These are phyloP conservation scores for Paragyromitra xinjiangensis DNA, from an alignment of 495 filamentous ascomycete species.

Conservation along the genomic window DNA sequence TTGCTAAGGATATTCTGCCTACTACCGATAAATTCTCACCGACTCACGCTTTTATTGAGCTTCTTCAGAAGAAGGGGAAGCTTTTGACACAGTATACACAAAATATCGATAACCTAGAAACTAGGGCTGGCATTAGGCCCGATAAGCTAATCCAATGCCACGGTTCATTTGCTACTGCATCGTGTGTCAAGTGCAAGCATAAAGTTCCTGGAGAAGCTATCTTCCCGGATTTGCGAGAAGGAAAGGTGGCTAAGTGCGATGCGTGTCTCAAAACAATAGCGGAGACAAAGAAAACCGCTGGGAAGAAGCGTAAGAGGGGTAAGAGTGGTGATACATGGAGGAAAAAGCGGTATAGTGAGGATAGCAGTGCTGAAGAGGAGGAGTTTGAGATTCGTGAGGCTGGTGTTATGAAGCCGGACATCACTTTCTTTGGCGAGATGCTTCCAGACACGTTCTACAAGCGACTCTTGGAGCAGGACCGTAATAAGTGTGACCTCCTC, in stretches of 20 bases:
- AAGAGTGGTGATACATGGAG: slow-evolving; percentile 60
- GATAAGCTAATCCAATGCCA: slow-evolving; percentile 96
- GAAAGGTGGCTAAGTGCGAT: slow-evolving; percentile 72
- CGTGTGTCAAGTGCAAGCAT: slow-evolving; percentile 82
- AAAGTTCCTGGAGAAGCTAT: slow-evolving; percentile 79
- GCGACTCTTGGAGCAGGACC: slow-evolving; percentile 80
- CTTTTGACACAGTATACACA: slow-evolving; percentile 97
- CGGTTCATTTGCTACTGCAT: slow-evolving; percentile 91
- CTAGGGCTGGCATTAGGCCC: slow-evolving; percentile 78
- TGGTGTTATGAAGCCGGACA: slow-evolving; percentile 98
- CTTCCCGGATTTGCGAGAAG: slow-evolving; percentile 78
- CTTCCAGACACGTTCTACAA: slow-evolving; percentile 85
- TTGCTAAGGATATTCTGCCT: slow-evolving; percentile 91
- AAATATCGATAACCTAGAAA: slow-evolving; percentile 98
- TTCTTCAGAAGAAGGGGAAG: slow-evolving; percentile 89
- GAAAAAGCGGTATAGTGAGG: slow-evolving; percentile 60
- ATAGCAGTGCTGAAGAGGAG: slow-evolving; percentile 73
- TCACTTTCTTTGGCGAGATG: slow-evolving; percentile 95
- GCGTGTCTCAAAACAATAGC: slow-evolving; percentile 63
- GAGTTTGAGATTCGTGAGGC: slow-evolving; percentile 73
- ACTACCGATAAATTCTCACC: slow-evolving; percentile 78
- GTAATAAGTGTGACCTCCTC: slow-evolving; percentile 83
- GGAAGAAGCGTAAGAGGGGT: slow-evolving; percentile 80
- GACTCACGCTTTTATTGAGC: slow-evolving; percentile 92
- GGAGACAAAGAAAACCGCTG: slow-evolving; percentile 60